These are phyloP conservation scores for Fistulifera solaris DNA, from an alignment of 108 stramenopile species.

Conservation along the genomic window DNA sequence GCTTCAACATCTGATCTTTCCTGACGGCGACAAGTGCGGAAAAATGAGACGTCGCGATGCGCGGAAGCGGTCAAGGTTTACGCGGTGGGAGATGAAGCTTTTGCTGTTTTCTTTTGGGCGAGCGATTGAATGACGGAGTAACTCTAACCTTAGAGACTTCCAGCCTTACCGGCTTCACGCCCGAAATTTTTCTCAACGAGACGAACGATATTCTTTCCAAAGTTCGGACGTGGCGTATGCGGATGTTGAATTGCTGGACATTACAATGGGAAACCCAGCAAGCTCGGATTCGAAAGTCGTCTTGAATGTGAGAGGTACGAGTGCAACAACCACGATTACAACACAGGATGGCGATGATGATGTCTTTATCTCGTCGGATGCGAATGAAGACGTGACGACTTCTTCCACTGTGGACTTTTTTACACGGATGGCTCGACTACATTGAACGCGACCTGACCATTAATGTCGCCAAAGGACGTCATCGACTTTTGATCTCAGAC, in stretches of 20 bases:
- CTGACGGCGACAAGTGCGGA: constrained; percentile 3
- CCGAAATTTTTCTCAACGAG: constrained; percentile 18
- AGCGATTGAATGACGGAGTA: constrained; percentile 19
- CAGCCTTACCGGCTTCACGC: constrained; percentile 6
- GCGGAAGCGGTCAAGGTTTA: constrained; percentile 16
- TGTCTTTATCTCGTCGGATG: constrained; percentile 30
- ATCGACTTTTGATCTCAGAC: constrained; percentile 26
- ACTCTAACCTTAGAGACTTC: constrained; percentile 3
- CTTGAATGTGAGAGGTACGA: constrained; percentile 25
- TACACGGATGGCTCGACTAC: constrained; percentile 23
- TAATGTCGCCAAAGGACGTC: constrained; percentile 14
- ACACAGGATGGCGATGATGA: constrained; percentile 19
- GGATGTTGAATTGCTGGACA: constrained; percentile 17
- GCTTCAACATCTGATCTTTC: constrained; percentile 3
- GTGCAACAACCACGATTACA: constrained; percentile 20
- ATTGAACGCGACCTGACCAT: constrained; percentile 18
- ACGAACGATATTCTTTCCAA: constrained; percentile 16
- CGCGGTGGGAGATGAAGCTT: constrained; percentile 11
- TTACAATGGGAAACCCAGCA: constrained; percentile 12
- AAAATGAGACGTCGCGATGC: constrained; percentile 10
- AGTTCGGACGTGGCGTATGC: constrained; percentile 10
- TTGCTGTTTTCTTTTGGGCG: constrained; percentile 22
- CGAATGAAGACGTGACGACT: constrained; percentile 17
- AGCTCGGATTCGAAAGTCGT: constrained; percentile 6
- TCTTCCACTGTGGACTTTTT: constrained; percentile 16